Conservation (phyloP, 2,329 filamentous ascomycete species). For the Thelonectria discophora region DNA sequence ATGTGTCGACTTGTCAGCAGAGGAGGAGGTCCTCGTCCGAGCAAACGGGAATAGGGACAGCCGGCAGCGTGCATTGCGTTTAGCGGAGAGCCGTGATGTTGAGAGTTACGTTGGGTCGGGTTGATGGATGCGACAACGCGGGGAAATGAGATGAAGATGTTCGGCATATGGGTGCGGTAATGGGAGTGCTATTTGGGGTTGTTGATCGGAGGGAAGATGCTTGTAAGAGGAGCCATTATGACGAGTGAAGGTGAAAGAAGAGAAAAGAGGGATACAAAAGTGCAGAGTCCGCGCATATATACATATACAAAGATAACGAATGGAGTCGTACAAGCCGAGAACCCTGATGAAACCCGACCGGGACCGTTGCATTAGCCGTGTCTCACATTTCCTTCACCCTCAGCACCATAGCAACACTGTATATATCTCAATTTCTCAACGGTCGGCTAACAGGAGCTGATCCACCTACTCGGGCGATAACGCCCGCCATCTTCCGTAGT, state of each 20-base stretch:
- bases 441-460: no score
- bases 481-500: no score
- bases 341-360: background rate
- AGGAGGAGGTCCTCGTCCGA: background rate
- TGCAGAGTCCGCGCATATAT: no score
- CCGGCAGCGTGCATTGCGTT: slow-evolving; percentile 4
- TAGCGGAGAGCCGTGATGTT: background rate
- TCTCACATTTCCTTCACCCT: background rate
- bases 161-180: background rate
- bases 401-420: no score
- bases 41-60: slow-evolving; percentile 1
- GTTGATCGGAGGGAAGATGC: background rate
- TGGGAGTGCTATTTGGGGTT: background rate
- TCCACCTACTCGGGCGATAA: no score
- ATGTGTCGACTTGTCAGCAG: slow-evolving; percentile 9
- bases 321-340: background rate
- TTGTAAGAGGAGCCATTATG: background rate
- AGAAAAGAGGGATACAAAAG: no score
- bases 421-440: no score
- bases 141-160: background rate
- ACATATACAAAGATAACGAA: no score
- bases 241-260: no score
- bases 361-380: background rate
- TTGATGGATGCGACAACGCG: background rate
- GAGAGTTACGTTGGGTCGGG: background rate